These are phyloP conservation scores for Galeopsis tetrahit DNA, from an alignment of 257 asterid species.

Conservation along the genomic window DNA sequence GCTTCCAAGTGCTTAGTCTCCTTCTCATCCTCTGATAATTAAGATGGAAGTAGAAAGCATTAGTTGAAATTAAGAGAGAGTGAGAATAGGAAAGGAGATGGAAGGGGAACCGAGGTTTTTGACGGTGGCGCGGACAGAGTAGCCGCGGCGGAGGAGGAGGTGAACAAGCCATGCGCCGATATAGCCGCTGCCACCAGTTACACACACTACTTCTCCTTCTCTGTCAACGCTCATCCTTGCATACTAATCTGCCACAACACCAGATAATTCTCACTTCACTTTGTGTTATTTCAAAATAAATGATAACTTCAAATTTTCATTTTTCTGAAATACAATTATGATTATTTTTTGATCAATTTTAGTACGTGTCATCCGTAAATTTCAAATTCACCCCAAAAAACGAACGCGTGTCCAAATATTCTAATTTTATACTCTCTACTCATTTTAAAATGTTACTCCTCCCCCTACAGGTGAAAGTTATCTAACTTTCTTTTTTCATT, in stretches of 20 bases:
- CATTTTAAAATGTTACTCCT: too few relatives aligned
- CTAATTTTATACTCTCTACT: too few relatives aligned
- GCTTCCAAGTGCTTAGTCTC: conserved; percentile 81
- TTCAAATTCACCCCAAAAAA: too few relatives aligned
- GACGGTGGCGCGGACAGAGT: conserved; percentile 91
- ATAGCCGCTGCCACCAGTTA: conserved; percentile 88
- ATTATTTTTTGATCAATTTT: too few relatives aligned
- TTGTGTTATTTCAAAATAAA: too few relatives aligned
- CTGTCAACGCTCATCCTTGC: conserved; percentile 38
- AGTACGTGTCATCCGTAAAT: too few relatives aligned
- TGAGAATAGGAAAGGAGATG: not conserved
- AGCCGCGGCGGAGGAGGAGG: conserved; percentile 84
- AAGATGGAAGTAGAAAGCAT: not conserved
- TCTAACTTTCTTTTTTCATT: too few relatives aligned
- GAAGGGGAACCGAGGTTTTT: conserved; percentile 51
- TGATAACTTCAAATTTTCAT: too few relatives aligned
- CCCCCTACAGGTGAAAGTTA: too few relatives aligned
- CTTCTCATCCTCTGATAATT: conserved; percentile 61
- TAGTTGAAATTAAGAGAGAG: not conserved
- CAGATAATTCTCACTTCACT: too few relatives aligned
- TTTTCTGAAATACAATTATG: too few relatives aligned
- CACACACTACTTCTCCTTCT: conserved; percentile 68
- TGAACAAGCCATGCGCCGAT: conserved; percentile 78
- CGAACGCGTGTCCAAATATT: too few relatives aligned
- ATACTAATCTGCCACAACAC: not conserved